Conservation (phyloP, 768 basidiomycete genomes). For the Suillus spraguei region DNA sequence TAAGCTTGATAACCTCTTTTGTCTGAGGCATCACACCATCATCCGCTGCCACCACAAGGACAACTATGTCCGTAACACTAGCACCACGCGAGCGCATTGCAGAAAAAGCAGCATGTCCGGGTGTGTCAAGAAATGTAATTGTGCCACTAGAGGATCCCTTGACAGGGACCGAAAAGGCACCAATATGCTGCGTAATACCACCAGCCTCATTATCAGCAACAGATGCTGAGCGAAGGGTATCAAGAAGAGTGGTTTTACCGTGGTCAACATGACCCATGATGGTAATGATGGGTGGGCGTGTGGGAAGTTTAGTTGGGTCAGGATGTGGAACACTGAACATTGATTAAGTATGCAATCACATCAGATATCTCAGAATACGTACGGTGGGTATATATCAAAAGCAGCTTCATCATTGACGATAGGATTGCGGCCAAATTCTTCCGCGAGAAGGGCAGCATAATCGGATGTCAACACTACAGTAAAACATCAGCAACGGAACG, state of each 20-base stretch:
- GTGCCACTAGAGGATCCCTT: slow-evolving; percentile 35
- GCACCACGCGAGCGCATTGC: slow-evolving; percentile 98
- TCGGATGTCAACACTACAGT: slow-evolving; percentile 83
- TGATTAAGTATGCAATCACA: neutral
- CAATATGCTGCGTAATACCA: slow-evolving; percentile 98
- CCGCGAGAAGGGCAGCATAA: slow-evolving; percentile 85
- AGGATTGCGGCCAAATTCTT: slow-evolving; percentile 88
- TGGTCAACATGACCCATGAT: slow-evolving; percentile 99
- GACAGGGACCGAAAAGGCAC: slow-evolving; percentile 94
- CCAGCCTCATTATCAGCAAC: slow-evolving; percentile 98
- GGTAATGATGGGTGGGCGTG: slow-evolving; percentile 85
- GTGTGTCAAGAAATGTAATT: slow-evolving; percentile 98
- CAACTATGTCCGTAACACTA: slow-evolving; percentile 89
- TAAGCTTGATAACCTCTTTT: slow-evolving; percentile 88
- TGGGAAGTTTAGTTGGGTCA: slow-evolving; percentile 54
- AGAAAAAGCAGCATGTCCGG: slow-evolving; percentile 97
- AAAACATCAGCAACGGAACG: slow-evolving; percentile 11
- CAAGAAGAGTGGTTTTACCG: slow-evolving; percentile 92
- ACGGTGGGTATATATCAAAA: slow-evolving; percentile 92
- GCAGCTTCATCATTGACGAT: slow-evolving; percentile 91
- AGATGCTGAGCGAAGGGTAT: slow-evolving; percentile 87
- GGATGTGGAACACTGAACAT: slow-evolving; percentile 36
- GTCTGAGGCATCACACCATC: slow-evolving; percentile 99
- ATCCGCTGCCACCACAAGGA: slow-evolving; percentile 96
- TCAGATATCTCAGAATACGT: slow-evolving; percentile 34